Base-by-base conservation (phyloP, 441 rosid species). In the Erysimum cheiri region DNA sequence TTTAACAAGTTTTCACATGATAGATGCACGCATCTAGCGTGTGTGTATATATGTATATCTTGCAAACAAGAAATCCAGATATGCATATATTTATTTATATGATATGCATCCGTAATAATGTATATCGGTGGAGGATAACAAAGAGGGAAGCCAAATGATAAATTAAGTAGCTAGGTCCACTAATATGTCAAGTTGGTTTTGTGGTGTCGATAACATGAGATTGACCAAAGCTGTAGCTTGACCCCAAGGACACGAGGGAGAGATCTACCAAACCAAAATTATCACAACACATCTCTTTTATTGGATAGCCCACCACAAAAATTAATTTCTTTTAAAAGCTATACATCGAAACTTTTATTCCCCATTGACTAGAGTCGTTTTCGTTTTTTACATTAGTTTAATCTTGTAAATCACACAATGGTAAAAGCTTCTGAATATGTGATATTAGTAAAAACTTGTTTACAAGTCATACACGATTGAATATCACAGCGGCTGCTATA, bases 161-260 rank as follows among this genome's bases (percentile, higher is more conserved):
- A 66, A 49, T 43, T 3, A 44, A 11, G 72, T n/a, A n/a, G n/a
- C n/a, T 59, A 59, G 72, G 77, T 57, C 72, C 72, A 56, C 32
- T 5, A 22, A 58, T 2, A 55, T 15, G 56, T 15, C 60, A 40
- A 59, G 71, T 73, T 55, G 67, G 71, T 22, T 65, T n/a, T 73
- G 61, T 73, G 40, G 24, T 58, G 72, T 59, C 67, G 47, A 50
- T 58, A 8, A 44, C 26, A 65, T 65, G 67, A 65, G 24, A 73
- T 31, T 57, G 77, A 72, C 67, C 72, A 40, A 40, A 49, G 54
- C 61, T 40, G 39, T 58, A 59, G 67, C 77, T 73, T 66, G 67
- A 73, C 67, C 77, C 67, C 72, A 66, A 73, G 10, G 54, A 40
- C 77, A 73, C 77, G 67, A 73, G 61, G 65, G 52, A 39, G 2